Percentiles rank a stretch among this genome's conserved stretches.
phyloP scores from a whole-genome alignment of 2,329 filamentous ascomycete genomes.

The Aspergillus tamarii region DNA sequence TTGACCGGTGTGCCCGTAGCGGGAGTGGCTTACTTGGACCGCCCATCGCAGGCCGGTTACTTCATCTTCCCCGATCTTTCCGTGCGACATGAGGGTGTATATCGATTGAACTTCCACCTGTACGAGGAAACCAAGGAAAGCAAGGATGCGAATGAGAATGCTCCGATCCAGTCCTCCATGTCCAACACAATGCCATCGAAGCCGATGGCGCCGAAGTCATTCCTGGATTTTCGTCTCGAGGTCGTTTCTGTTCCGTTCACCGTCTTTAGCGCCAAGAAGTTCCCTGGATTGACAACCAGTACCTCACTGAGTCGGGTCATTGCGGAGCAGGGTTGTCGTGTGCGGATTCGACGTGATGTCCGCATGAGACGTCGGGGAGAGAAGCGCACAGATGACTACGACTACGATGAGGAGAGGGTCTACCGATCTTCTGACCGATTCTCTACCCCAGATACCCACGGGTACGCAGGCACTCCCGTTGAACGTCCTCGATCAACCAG shows the following conservation, averaged over 20 bases:
- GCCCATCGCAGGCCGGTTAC: constrained; percentile 78
- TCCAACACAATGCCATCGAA: constrained; percentile 36
- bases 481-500: constrained; percentile 64
- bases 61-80: constrained; percentile 98
- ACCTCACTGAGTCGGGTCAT: constrained; percentile 87
- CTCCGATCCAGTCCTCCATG: constrained; percentile 43
- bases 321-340: constrained; percentile 94
- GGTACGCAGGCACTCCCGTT: constrained; percentile 48
- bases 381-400: constrained; percentile 69
- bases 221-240: constrained; percentile 83
- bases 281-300: constrained; percentile 89
- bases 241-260: constrained; percentile 85
- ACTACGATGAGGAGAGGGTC: constrained; percentile 62
- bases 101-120: constrained; percentile 86
- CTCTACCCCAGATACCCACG: constrained; percentile 50
- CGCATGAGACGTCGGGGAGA: constrained; percentile 83
- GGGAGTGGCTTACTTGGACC: constrained; percentile 93
- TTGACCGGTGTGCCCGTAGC: constrained; percentile 93
- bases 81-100: constrained; percentile 91
- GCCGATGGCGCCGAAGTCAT: constrained; percentile 53
- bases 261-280: constrained; percentile 97
- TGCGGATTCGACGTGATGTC: constrained; percentile 91
- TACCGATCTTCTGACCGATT: constrained; percentile 53
- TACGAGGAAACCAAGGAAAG: constrained; percentile 91
- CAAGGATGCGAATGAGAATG: constrained; percentile 70